Conservation (phyloP, 2,329 filamentous ascomycete genomes). For the Colletotrichum sp. region DNA sequence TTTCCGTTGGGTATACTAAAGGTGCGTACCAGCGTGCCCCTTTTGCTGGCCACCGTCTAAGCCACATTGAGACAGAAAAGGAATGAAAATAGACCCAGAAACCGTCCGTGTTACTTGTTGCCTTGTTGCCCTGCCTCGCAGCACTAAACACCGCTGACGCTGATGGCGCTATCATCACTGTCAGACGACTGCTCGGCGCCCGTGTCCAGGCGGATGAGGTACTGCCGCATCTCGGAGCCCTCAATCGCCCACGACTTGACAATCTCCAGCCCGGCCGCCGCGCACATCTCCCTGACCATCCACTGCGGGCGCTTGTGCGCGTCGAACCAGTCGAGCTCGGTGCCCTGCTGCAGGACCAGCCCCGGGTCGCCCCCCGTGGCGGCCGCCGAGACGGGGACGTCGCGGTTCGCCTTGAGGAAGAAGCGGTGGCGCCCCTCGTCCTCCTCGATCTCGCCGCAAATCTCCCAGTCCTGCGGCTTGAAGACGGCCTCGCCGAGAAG, state of each 20-base stretch:
- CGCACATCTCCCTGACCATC: constrained; percentile 36
- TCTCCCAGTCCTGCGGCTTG: constrained; percentile 41
- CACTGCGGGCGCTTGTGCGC: constrained; percentile 42
- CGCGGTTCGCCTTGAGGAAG: constrained; percentile 40
- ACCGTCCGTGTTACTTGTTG: not conserved
- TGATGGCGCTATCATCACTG: constrained; percentile 35
- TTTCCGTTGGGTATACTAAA: not conserved
- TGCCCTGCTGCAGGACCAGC: constrained; percentile 30
- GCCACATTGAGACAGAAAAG: not conserved
- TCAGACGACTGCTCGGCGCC: constrained; percentile 32
- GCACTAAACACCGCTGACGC: not conserved
- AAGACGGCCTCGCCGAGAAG: constrained; percentile 39
- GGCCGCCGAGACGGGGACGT: constrained; percentile 30
- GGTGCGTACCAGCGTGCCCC: not conserved
- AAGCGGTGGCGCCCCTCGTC: constrained; percentile 43
- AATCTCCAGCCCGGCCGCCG: constrained; percentile 40
- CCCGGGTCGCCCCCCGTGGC: constrained; percentile 14
- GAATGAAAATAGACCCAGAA: not conserved
- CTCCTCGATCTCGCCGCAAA: constrained; percentile 39
- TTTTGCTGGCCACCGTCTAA: not conserved
- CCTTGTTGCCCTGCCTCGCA: not conserved
- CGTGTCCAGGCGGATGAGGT: constrained; percentile 34
- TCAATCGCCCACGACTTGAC: constrained; percentile 40
- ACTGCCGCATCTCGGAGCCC: constrained; percentile 44
- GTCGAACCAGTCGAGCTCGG: constrained; percentile 49